phyloP scores from a whole-genome alignment of 495 filamentous ascomycete genomes.

The Sabuloglossum arenarium region DNA sequence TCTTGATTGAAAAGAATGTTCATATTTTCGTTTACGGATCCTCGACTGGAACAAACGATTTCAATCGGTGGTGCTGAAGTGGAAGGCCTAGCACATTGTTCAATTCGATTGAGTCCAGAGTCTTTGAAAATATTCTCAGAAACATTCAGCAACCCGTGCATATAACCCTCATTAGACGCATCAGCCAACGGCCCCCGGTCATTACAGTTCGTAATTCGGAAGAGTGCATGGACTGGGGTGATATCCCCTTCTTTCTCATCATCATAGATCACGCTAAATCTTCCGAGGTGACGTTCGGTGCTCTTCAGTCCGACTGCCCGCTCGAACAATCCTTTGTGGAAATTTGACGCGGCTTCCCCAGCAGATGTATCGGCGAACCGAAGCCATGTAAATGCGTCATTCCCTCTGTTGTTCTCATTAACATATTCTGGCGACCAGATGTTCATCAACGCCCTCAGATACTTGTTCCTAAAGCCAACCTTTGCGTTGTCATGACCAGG shows the following conservation, averaged over 20 bases:
- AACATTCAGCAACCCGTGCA: conserved; percentile 63
- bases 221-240: conserved; percentile 52
- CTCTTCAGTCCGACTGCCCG: conserved; percentile 36
- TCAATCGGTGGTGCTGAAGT: conserved; percentile 80
- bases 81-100: conserved; percentile 52
- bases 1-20: conserved; percentile 57
- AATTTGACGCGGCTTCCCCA: conserved; percentile 42
- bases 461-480: conserved; percentile 58
- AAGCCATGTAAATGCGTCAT: conserved; percentile 68
- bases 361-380: conserved; percentile 65
- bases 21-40: conserved; percentile 42
- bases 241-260: conserved; percentile 25
- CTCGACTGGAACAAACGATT: conserved; percentile 50
- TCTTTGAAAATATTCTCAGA: conserved; percentile 41
- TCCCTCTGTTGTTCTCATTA: conserved; percentile 28
- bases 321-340: conserved; percentile 38
- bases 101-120: conserved; percentile 51
- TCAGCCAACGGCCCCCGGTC: conserved; percentile 45
- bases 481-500: conserved; percentile 50
- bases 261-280: conserved; percentile 36
- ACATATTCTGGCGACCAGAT: conserved; percentile 75
- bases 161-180: conserved; percentile 49
- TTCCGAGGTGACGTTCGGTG: conserved; percentile 10
- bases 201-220: conserved; percentile 55
- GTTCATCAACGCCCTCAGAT: conserved; percentile 60